A percentile compares a stretch with the other conserved stretches of the same genome.
phyloP scores from a whole-genome alignment of 2,329 filamentous ascomycete species.

The Cercospora beticola region DNA sequence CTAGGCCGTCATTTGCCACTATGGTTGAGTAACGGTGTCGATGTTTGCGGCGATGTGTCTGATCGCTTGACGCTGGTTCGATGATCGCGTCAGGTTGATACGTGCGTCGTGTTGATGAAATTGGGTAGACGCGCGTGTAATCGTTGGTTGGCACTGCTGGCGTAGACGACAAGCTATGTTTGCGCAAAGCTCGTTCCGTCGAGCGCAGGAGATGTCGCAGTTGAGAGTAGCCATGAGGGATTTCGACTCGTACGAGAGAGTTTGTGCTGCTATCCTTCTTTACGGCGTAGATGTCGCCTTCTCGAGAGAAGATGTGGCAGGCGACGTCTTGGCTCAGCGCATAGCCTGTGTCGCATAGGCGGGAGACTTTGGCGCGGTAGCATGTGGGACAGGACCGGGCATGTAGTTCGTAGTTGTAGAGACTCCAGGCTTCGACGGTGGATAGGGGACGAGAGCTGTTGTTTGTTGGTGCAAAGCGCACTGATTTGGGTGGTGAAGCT shows the following conservation, averaged over 20 bases:
- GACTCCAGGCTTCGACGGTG: constrained; percentile 46
- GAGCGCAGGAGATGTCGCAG: constrained; percentile 44
- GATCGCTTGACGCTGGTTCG: constrained; percentile 16
- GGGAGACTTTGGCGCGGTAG: constrained; percentile 43
- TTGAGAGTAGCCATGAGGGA: constrained; percentile 45
- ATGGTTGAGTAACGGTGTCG: constrained; percentile 24
- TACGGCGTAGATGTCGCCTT: constrained; percentile 35
- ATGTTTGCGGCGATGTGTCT: constrained; percentile 14
- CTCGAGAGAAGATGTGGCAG: constrained; percentile 45
- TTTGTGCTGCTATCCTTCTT: constrained; percentile 35
- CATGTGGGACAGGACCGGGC: constrained; percentile 47
- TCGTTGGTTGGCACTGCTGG: constrained; percentile 25
- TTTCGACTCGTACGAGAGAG: constrained; percentile 45
- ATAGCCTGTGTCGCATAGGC: constrained; percentile 47
- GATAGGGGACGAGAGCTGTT: constrained; percentile 44
- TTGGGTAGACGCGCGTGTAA: constrained; percentile 46
- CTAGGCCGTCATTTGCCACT: constrained; percentile 17
- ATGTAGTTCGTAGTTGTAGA: constrained; percentile 51
- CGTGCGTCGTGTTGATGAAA: constrained; percentile 39
- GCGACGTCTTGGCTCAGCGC: constrained; percentile 48
- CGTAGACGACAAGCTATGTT: constrained; percentile 14
- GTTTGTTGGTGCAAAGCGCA: constrained; percentile 34
- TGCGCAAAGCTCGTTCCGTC: constrained; percentile 43
- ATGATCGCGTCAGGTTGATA: constrained; percentile 12
- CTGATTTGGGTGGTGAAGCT: constrained; percentile 33